These are phyloP conservation scores for Astragalus membranaceus DNA, from an alignment of 306 rosid genomes.

Conservation along the genomic window DNA sequence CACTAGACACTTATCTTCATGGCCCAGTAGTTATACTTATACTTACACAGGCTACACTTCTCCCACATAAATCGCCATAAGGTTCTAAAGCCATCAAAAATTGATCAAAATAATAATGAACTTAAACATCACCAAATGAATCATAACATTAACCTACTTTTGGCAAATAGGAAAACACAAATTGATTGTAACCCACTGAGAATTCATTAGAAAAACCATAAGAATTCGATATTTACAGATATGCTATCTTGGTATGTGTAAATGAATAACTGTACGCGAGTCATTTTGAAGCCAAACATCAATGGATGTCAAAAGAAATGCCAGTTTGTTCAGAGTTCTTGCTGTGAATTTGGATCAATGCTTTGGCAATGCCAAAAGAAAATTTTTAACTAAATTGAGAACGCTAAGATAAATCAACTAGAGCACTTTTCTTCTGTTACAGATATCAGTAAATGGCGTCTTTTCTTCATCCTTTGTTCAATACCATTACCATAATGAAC, in stretches of 20 bases:
- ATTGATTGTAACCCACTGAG: too few species aligned
- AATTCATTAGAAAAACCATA: too few species aligned
- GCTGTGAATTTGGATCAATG: background rate
- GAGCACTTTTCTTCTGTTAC: background rate
- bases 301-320: background rate
- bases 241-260: background rate
- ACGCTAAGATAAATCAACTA: background rate
- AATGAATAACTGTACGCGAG: background rate
- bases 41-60: too few species aligned
- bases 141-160: too few species aligned
- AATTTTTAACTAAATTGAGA: background rate
- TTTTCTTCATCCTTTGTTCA: background rate
- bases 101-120: too few species aligned
- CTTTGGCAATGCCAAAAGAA: conserved; percentile 1
- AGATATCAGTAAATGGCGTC: background rate
- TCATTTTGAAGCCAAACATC: background rate
- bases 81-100: too few species aligned
- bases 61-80: too few species aligned
- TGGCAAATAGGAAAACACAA: too few species aligned
- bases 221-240: background rate
- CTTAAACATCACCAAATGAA: too few species aligned
- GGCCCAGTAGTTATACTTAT: too few species aligned
- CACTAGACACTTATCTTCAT: too few species aligned
- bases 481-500: background rate
- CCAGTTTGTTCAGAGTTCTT: conserved; percentile 18